Percentiles rank a stretch among this genome's conserved stretches.
These are phyloP conservation scores for Sugiyamaella novakii DNA, from an alignment of 1,139 yeast species.

Conservation along the genomic window DNA sequence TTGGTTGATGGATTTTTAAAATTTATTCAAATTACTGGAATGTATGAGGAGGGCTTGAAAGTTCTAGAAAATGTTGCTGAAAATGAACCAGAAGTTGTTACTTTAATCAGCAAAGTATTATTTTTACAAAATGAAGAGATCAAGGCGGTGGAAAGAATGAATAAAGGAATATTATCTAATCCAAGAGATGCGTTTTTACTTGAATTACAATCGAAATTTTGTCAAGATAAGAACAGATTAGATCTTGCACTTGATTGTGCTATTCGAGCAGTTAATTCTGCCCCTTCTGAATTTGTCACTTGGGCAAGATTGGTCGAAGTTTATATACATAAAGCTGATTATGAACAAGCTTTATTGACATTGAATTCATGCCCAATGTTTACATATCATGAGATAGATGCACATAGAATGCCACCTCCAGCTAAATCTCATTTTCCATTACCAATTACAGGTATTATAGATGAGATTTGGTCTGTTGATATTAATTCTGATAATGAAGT, in stretches of 20 bases:
- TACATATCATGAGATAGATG: slow-evolving; percentile 60
- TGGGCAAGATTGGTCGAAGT: slow-evolving; percentile 79
- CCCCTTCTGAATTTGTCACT: slow-evolving; percentile 82
- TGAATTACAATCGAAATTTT: slow-evolving; percentile 68
- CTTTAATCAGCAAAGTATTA: slow-evolving; percentile 62
- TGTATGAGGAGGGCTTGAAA: slow-evolving; percentile 60
- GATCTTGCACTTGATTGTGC: slow-evolving; percentile 78
- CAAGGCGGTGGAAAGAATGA: slow-evolving; percentile 69
- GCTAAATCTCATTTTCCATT: slow-evolving; percentile 73
- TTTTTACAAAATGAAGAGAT: slow-evolving; percentile 72
- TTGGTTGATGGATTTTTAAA: slow-evolving; percentile 74
- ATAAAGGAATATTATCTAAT: slow-evolving; percentile 57
- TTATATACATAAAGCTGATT: slow-evolving; percentile 70
- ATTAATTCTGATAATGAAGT: slow-evolving; percentile 46
- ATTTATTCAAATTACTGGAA: slow-evolving; percentile 65
- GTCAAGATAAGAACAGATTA: slow-evolving; percentile 63
- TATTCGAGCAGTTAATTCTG: slow-evolving; percentile 69
- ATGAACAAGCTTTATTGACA: slow-evolving; percentile 74
- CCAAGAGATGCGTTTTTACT: slow-evolving; percentile 64
- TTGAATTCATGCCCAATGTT: slow-evolving; percentile 94
- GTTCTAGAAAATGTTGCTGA: slow-evolving; percentile 50
- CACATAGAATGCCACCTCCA: slow-evolving; percentile 59
- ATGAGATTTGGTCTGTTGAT: slow-evolving; percentile 51
- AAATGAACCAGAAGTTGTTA: slow-evolving; percentile 54
- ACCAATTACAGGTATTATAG: slow-evolving; percentile 70